phyloP scores from a whole-genome alignment of 164 flowering plant species.

The Magnolia officinalis region DNA sequence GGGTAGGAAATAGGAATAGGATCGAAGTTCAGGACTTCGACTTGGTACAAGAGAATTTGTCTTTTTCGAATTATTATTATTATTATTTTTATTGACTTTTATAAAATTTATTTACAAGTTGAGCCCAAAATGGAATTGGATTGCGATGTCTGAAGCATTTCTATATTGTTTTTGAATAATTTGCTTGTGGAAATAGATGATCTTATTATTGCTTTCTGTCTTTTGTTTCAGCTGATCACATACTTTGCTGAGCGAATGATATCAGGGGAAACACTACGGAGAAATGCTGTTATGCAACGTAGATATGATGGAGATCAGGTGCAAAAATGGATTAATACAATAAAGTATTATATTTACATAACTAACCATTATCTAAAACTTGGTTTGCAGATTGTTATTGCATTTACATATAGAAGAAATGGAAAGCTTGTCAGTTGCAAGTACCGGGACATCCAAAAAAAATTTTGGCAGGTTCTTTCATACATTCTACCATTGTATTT shows the following conservation, averaged over 20 bases:
- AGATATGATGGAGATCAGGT: constrained; percentile 48
- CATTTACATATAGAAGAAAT: constrained; percentile 68
- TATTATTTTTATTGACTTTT: no score
- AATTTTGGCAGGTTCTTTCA: constrained; percentile 74
- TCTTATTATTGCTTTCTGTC: not conserved
- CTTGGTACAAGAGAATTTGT: no score
- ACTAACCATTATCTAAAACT: not conserved
- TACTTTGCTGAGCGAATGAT: constrained; percentile 71
- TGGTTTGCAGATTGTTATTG: constrained; percentile 57
- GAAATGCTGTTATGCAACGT: constrained; percentile 76
- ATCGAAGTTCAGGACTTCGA: no score
- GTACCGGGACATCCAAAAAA: constrained; percentile 57
- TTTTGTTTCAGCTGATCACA: constrained; percentile 42
- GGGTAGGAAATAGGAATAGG: no score
- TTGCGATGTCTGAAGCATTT: not conserved
- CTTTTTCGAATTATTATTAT: no score
- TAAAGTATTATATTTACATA: not conserved
- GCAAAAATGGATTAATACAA: not conserved
- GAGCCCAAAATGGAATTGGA: no score
- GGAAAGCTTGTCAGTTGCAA: constrained; percentile 77
- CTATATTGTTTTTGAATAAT: not conserved
- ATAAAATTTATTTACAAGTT: no score
- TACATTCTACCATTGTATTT: not conserved
- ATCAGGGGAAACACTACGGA: constrained; percentile 57
- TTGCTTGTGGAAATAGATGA: not conserved